A percentile compares a stretch with the other conserved stretches of the same genome.
phyloP scores from a whole-genome alignment of 2,329 filamentous ascomycete genomes.

The Trichoderma koningii region DNA sequence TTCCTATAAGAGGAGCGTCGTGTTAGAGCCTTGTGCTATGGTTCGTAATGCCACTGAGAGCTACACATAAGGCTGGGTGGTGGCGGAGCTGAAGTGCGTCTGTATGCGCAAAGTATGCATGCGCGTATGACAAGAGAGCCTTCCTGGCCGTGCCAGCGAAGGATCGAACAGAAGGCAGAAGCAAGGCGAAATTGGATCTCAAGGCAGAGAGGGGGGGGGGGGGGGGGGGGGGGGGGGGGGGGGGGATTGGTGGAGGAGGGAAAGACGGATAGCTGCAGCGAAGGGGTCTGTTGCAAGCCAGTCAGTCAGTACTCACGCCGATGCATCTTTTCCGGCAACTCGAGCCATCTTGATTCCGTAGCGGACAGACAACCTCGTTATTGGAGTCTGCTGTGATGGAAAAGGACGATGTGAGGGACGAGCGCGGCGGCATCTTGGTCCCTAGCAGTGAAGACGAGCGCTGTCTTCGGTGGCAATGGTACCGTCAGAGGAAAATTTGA shows the following conservation, averaged over 20 bases:
- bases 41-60: conserved; percentile 24
- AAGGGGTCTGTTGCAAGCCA: conserved; percentile 14
- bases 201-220: neutral
- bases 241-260: neutral
- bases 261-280: too few species aligned
- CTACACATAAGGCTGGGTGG: conserved; percentile 23
- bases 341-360: conserved; percentile 94
- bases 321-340: conserved; percentile 97
- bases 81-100: conserved; percentile 31
- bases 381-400: conserved; percentile 81
- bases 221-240: neutral
- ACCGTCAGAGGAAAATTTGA: conserved; percentile 37
- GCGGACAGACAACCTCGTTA: conserved; percentile 94
- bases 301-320: conserved; percentile 71
- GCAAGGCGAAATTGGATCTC: conserved; percentile 6
- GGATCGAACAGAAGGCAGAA: neutral
- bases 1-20: conserved; percentile 60
- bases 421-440: conserved; percentile 83
- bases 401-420: conserved; percentile 85
- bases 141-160: neutral
- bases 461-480: conserved; percentile 30
- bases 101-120: neutral
- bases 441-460: conserved; percentile 47
- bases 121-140: neutral
- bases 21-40: conserved; percentile 13